Evolutionary conservation across 2,329 filamentous ascomycete species (phyloP), one percentile per base, ranked within the genome.

Genomic region (Colletotrichum coccodes): DNA sequence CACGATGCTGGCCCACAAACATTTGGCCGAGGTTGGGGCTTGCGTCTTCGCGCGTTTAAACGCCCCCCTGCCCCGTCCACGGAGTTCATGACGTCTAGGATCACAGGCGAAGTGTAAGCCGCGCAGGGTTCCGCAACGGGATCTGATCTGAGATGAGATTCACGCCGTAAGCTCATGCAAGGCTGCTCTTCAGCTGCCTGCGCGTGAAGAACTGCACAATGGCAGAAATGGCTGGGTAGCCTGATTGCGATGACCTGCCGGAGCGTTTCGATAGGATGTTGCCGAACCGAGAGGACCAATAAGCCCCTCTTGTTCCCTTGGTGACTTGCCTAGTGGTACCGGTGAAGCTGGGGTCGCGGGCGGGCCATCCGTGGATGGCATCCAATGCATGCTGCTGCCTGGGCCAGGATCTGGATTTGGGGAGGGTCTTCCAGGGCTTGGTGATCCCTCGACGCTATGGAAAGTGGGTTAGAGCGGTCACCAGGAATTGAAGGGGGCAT

Each of bases 311-410:
- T 65, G 61, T 68, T 68, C 28, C 65, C 61, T 68, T 50, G 61
- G 65, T 65, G 61, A 60, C 65, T 52, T 52, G 61, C 61, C 42
- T 8, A 49, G 56, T 49, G 60, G 32, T 38, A 36, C 47, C 6
- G 34, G 49, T 23, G 60, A 38, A 36, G 46, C 16, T 32, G 40
- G 46, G 47, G 42, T 56, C 60, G 56, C 34, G 34, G 61, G 56
- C 49, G 65, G 61, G 60, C 14, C 53, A 58, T 52, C 36, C 36
- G 54, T 59, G 52, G 54, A 65, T 68, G 65, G 50, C 61, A 65
- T 65, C 61, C 61, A 68, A 68, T 56, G 61, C 61, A 65, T 68
- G 65, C 50, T 65, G 65, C 61, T 68, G 65, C 65, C 65, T 68
- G 61, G 44, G 40, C 23, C 49, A 50, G 61, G 46, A 50, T 56